Percentiles rank a stretch among this genome's conserved stretches.
phyloP scores from a whole-genome alignment of 2,329 filamentous ascomycete species.

The Colletotrichum sp. region DNA sequence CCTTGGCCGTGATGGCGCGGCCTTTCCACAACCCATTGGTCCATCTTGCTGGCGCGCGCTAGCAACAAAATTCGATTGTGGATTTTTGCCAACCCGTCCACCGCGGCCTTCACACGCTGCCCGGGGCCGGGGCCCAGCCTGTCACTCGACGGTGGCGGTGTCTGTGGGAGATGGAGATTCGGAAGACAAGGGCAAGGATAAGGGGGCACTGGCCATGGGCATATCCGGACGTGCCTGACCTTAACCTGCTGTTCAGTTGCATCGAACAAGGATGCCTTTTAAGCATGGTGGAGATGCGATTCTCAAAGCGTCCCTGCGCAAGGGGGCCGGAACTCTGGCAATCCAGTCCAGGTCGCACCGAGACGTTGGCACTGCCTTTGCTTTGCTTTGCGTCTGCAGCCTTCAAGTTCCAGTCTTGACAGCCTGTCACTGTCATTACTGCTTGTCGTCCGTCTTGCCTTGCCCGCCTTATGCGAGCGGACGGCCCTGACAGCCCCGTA shows the following conservation, averaged over 20 bases:
- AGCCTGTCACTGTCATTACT: background rate
- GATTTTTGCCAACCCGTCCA: background rate
- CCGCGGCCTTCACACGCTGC: background rate
- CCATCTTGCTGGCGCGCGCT: constrained; percentile 12
- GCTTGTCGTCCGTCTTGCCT: background rate
- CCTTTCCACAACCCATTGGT: constrained; percentile 10
- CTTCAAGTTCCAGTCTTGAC: background rate
- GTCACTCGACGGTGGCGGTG: constrained; percentile 19
- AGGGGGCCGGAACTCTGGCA: background rate
- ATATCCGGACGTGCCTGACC: constrained; percentile 3
- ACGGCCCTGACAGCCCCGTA: background rate
- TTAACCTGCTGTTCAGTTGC: background rate
- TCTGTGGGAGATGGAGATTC: constrained; percentile 13
- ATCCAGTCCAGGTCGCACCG: background rate
- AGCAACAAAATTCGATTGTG: constrained; percentile 16
- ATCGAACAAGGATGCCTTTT: constrained; percentile 16
- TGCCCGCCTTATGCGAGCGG: background rate
- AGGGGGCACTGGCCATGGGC: background rate
- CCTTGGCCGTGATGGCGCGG: constrained; percentile 14
- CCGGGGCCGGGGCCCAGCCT: background rate
- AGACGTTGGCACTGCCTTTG: background rate
- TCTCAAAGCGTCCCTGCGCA: constrained; percentile 4
- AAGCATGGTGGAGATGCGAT: constrained; percentile 21
- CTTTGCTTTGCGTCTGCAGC: background rate
- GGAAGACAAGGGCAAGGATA: background rate